Base-by-base conservation (phyloP, 345 rosid species). In the Murraya paniculata region DNA sequence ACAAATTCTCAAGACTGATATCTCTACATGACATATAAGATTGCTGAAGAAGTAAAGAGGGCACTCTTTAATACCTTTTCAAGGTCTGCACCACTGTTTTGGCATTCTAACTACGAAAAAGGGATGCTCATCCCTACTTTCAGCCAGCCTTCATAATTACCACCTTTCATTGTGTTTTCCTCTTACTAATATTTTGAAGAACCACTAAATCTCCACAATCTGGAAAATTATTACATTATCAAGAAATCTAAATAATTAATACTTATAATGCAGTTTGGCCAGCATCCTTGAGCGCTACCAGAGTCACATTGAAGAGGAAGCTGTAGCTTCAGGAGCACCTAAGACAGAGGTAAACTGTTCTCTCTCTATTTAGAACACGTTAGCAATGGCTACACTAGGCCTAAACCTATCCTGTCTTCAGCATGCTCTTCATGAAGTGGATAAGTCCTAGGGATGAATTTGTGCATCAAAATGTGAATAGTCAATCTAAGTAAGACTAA, bases 211-310 rank as follows among this genome's bases (percentile, higher is more conserved):
- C 11, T 50, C 6, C 30, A 8, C 27, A 8, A 31, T 39, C 36
- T 45, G 30, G 39, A 41, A 41, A 39, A 30, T 9, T n/a, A n/a
- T 57, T 48, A 31, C 18, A n/a, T 45, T 22, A 33, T 48, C 38
- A n/a, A 73, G 11, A 31, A 72, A 16, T 57, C 25, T 24, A 6
- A 71, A 64, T 55, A 35, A 21, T 68, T 6, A 61, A 4, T 50
- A 74, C 25, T 59, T 27, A 11, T 72, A 58, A n/a, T 73, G 45
- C 85, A 89, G 91, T 64, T 62, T 85, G 79, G 64, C 77, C 60
- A 67, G 73, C 71, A 84, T 84, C 31, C 72, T 87, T 14, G 77
- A 80, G 38, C 79, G 85, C 33, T 87, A 85, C 7, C 31, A 25
- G 58, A 73, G 53, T 77, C 76, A 38, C 56, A 14, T n/a, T 61